Base-by-base conservation (phyloP, 257 asterid species). In the Cynanchum wilfordii region DNA sequence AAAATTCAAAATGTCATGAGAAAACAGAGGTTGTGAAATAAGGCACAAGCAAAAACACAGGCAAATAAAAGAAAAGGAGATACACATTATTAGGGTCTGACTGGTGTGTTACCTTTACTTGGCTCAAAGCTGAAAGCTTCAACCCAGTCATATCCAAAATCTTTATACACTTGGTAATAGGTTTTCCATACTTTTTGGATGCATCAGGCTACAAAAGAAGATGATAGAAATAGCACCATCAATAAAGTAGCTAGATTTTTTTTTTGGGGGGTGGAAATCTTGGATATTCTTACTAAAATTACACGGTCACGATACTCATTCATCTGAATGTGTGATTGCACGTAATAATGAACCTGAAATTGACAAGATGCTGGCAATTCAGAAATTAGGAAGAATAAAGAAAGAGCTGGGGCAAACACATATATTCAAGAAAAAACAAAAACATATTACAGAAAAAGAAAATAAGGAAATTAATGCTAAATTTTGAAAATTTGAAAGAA, bases 221-320 rank as follows among this genome's bases (percentile, higher is more conserved):
- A 12, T 60, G 42, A 29, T 25, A 17, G 25, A 0, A 8, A 29
- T 5, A 64, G 69, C 50, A 64, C 2, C 54, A 66, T 55, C 63
- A 69, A 17, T 29, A 50, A 20, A 63, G 66, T 15, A 44, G 63
- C 1, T 36, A 72, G 76, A 72, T 73, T 83, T 83, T 82, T 62
- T 40, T 2, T 33, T 2, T 33, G 40, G 40, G 40, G 40, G 40
- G 40, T 4, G 40, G 40, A 2, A 0, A 6, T 0, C 3, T 3
- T 20, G 50, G 69, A 64, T 36, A 64, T 64, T 36, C 91, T 83
- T 79, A 95, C 99, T 84, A 95, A 78, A 78, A 90, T 75, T 77
- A 95, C 92, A n/a, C 96, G 95, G 79, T 92, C 99, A 69, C 99
- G 81, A 82, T 89, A 95, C 76, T 95, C 99, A 62, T 95, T 95